Evolutionary conservation across 768 basidiomycete species (phyloP).

Genomic region (Candolleomyces aberdarensis): DNA sequence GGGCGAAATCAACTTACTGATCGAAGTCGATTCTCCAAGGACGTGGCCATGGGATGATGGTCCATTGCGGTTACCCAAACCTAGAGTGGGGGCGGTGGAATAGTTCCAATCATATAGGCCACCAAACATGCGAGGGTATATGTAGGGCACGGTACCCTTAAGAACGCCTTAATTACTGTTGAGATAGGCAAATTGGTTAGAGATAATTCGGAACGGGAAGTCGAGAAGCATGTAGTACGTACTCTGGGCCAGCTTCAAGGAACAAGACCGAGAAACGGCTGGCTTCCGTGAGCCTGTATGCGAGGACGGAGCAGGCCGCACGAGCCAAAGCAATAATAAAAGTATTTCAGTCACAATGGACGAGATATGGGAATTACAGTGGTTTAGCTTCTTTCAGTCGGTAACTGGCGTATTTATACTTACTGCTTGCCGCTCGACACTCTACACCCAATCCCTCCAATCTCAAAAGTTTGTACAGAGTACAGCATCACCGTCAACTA

Average conservation of each 20-base stretch:
- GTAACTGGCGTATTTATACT: too few relatives aligned
- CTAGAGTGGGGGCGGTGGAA: slow-evolving; percentile 19
- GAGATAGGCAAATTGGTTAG: slow-evolving; percentile 7
- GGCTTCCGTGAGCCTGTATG: slow-evolving; percentile 53
- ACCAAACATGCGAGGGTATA: neutral
- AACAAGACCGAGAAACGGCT: slow-evolving; percentile 44
- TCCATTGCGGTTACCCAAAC: slow-evolving; percentile 18
- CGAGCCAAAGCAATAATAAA: slow-evolving; percentile 21
- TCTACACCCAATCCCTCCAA: too few relatives aligned
- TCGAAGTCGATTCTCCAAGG: slow-evolving; percentile 24
- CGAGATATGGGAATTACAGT: too few relatives aligned
- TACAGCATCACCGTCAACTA: too few relatives aligned
- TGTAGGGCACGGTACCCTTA: neutral
- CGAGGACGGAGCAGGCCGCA: slow-evolving; percentile 59
- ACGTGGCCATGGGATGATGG: slow-evolving; percentile 23
- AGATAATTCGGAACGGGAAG: neutral
- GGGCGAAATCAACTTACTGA: slow-evolving; percentile 17
- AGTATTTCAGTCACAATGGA: neutral
- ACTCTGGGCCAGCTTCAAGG: slow-evolving; percentile 59
- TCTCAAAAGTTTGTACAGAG: too few relatives aligned
- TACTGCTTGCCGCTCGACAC: too few relatives aligned
- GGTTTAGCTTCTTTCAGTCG: too few relatives aligned
- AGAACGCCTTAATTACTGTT: neutral
- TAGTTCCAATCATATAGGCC: slow-evolving; percentile 24
- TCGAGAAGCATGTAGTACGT: neutral